Percentiles rank a stretch among this genome's conserved stretches.
Evolutionary conservation across 768 basidiomycete genomes (phyloP).

Genomic region (Tricholoma bakamatsutake): DNA sequence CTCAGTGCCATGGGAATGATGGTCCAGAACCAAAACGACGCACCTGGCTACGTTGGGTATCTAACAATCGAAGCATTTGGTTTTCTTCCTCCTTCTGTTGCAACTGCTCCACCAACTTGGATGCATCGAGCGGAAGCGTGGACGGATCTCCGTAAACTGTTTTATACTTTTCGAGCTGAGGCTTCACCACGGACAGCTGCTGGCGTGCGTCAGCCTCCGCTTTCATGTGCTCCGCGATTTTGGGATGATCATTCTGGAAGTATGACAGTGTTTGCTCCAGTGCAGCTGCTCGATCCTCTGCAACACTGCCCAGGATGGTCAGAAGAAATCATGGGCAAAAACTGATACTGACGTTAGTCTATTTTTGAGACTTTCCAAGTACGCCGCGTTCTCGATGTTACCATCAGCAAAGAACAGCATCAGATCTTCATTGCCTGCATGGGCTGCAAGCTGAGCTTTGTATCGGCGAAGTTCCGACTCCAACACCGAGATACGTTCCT

Average conservation of each 20-base stretch:
- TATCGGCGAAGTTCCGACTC: constrained; percentile 68
- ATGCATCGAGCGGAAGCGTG: constrained; percentile 43
- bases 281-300: constrained; percentile 43
- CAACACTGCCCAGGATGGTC: constrained; percentile 34
- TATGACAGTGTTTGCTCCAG: constrained; percentile 47
- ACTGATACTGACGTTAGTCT: constrained; percentile 45
- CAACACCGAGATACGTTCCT: constrained; percentile 72
- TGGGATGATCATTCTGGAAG: constrained; percentile 45
- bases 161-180: constrained; percentile 57
- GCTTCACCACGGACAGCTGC: constrained; percentile 38
- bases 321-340: neutral
- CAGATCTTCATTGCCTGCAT: constrained; percentile 63
- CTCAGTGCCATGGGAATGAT: neutral
- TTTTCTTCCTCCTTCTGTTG: constrained; percentile 66
- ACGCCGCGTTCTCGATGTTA: constrained; percentile 44
- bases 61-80: constrained; percentile 52
- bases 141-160: constrained; percentile 55
- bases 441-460: constrained; percentile 73
- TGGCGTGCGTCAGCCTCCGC: constrained; percentile 46
- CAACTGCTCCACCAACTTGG: constrained; percentile 47
- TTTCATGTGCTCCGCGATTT: constrained; percentile 43
- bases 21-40: constrained; percentile 12
- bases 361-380: constrained; percentile 46
- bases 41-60: constrained; percentile 62
- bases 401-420: constrained; percentile 63